These are phyloP conservation scores for Kurtzmaniella quercitrusa DNA, from an alignment of 1,139 yeast species.

Conservation along the genomic window DNA sequence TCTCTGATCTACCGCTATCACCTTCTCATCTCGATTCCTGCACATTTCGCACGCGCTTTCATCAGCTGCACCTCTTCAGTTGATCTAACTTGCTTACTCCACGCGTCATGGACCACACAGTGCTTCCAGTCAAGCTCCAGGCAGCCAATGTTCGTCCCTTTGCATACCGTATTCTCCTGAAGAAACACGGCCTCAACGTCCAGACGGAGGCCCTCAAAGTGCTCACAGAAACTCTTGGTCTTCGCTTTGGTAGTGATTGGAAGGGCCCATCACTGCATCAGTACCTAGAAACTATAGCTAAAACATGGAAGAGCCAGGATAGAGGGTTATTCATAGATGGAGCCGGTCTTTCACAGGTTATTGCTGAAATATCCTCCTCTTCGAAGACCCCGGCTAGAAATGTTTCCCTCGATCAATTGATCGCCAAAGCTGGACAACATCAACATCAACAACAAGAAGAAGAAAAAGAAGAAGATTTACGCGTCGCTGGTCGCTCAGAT, in stretches of 20 bases:
- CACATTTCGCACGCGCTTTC: not conserved
- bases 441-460: too few relatives aligned
- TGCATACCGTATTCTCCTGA: conserved; percentile 84
- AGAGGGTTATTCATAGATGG: conserved; percentile 84
- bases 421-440: not conserved
- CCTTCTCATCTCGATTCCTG: too few relatives aligned
- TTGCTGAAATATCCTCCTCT: conserved; percentile 46
- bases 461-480: not conserved
- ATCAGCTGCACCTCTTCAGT: not conserved
- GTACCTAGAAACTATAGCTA: conserved; percentile 76
- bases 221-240: conserved; percentile 71
- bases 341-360: conserved; percentile 56
- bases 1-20: too few relatives aligned
- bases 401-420: conserved; percentile 1
- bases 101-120: conserved; percentile 19
- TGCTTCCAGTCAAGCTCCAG: conserved; percentile 68
- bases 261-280: conserved; percentile 60
- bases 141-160: conserved; percentile 85
- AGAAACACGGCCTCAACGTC: conserved; percentile 86
- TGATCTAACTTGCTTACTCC: not conserved
- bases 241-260: conserved; percentile 84
- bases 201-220: conserved; percentile 78
- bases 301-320: conserved; percentile 83
- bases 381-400: conserved; percentile 14
- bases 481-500: conserved; percentile 25